Conservation (phyloP, 2,329 filamentous ascomycete species). For the Fusarium palustre region DNA sequence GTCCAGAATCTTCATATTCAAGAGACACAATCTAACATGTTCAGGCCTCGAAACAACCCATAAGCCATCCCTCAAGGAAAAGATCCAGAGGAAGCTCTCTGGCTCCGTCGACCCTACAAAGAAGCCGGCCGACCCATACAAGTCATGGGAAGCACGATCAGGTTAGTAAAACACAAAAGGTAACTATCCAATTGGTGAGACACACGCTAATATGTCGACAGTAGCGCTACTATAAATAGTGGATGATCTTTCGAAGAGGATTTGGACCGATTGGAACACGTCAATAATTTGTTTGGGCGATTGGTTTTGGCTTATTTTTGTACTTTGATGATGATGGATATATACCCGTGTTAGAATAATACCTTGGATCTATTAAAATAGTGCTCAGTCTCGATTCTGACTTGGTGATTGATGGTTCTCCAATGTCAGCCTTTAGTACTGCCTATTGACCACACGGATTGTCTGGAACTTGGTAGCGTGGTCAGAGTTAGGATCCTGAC, state of each 20-base stretch:
- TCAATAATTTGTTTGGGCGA: slow-evolving; percentile 1
- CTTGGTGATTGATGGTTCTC: not conserved
- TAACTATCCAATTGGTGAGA: not conserved
- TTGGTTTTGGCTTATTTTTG: slow-evolving; percentile 9
- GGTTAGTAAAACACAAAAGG: slow-evolving; percentile 24
- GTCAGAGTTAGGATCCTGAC: not conserved
- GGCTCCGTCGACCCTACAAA: slow-evolving; percentile 40
- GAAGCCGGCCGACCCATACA: slow-evolving; percentile 38
- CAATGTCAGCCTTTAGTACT: slow-evolving; percentile 16
- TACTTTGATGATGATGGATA: slow-evolving; percentile 17
- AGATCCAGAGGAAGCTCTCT: slow-evolving; percentile 41
- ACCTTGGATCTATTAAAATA: not conserved
- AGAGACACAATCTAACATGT: slow-evolving; percentile 5
- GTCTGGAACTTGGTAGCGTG: not conserved
- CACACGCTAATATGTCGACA: slow-evolving; percentile 12
- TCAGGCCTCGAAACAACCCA: slow-evolving; percentile 10
- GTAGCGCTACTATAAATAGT: slow-evolving; percentile 37
- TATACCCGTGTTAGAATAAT: slow-evolving; percentile 28
- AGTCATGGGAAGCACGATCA: slow-evolving; percentile 46
- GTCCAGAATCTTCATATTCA: not conserved
- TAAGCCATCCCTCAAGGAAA: slow-evolving; percentile 41
- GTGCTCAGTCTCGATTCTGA: not conserved
- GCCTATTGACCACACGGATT: not conserved
- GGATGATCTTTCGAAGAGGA: slow-evolving; percentile 5
- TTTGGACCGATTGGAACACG: slow-evolving; percentile 3